phyloP scores from a whole-genome alignment of 2,329 filamentous ascomycete genomes.

The Colletotrichum sp. region DNA sequence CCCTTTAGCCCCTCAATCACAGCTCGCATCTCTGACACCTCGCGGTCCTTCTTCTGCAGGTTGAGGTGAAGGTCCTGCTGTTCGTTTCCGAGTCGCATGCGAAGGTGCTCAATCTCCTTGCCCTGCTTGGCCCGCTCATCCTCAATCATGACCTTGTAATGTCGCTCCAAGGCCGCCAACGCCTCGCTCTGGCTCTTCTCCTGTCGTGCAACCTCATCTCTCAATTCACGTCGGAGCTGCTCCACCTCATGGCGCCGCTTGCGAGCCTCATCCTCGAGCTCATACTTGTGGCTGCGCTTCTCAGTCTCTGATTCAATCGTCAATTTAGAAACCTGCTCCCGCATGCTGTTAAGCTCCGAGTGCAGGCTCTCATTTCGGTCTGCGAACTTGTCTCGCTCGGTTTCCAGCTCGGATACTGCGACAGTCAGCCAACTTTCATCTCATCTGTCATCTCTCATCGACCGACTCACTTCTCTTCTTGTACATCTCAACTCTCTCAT shows the following conservation, averaged over 20 bases:
- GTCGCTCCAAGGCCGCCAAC: slow-evolving; percentile 66
- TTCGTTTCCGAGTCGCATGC: slow-evolving; percentile 55
- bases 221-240: slow-evolving; percentile 53
- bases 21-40: slow-evolving; percentile 54
- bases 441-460: not conserved
- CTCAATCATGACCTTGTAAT: slow-evolving; percentile 68
- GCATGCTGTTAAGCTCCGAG: slow-evolving; percentile 61
- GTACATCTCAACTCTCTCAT: slow-evolving; percentile 76
- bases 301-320: slow-evolving; percentile 46
- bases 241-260: slow-evolving; percentile 62
- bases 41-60: slow-evolving; percentile 58
- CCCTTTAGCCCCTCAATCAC: slow-evolving; percentile 51
- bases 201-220: slow-evolving; percentile 62
- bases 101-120: slow-evolving; percentile 71
- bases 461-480: slow-evolving; percentile 72
- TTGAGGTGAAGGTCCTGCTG: slow-evolving; percentile 55
- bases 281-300: slow-evolving; percentile 51
- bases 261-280: slow-evolving; percentile 59
- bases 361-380: slow-evolving; percentile 58
- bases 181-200: slow-evolving; percentile 71
- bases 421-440: slow-evolving; percentile 16
- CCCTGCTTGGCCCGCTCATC: slow-evolving; percentile 64
- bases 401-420: slow-evolving; percentile 54
- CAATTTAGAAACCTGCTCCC: slow-evolving; percentile 41
- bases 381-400: slow-evolving; percentile 50